A percentile compares a stretch with the other conserved stretches of the same genome.
These are phyloP conservation scores for Mycena rosella DNA, from an alignment of 768 basidiomycete species.

Conservation along the genomic window DNA sequence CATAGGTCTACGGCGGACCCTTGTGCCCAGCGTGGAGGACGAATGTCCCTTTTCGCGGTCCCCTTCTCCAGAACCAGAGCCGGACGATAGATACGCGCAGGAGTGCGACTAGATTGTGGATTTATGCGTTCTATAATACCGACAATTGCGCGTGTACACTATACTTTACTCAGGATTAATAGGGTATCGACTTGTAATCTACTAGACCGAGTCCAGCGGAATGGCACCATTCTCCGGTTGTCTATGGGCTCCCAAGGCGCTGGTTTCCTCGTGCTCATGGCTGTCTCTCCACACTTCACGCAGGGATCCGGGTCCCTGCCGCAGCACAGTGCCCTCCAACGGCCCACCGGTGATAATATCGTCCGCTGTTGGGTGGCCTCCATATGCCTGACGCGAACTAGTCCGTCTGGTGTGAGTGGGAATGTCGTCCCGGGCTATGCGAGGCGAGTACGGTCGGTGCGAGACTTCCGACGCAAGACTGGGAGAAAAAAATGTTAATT, in stretches of 20 bases:
- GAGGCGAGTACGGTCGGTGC: conserved; percentile 81
- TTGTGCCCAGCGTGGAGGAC: conserved; percentile 35
- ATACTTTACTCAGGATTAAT: too few relatives aligned
- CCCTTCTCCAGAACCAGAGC: conserved; percentile 15
- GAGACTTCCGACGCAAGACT: conserved; percentile 71
- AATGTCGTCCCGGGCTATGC: conserved; percentile 64
- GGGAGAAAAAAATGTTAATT: too few relatives aligned
- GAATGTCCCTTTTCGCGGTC: conserved; percentile 34
- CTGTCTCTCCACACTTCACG: conserved; percentile 45
- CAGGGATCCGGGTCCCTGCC: conserved; percentile 43
- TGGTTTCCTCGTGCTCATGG: conserved; percentile 37
- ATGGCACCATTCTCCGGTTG: conserved; percentile 3
- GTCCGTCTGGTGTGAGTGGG: conserved; percentile 50
- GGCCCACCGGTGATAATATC: conserved; percentile 29
- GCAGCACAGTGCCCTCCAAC: conserved; percentile 50
- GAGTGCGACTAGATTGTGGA: conserved; percentile 22
- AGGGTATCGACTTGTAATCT: too few relatives aligned
- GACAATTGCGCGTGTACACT: conserved; percentile 21
- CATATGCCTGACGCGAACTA: conserved; percentile 14
- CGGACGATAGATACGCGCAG: conserved; percentile 30
- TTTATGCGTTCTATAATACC: neutral
- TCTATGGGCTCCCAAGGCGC: conserved; percentile 3
- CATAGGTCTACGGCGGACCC: conserved; percentile 47
- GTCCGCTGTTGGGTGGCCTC: conserved; percentile 24
- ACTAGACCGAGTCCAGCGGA: conserved; percentile 28